Base-by-base conservation (phyloP, 192 early-diverging fungal genomes). In the Phycomyces blakesleeanus region DNA sequence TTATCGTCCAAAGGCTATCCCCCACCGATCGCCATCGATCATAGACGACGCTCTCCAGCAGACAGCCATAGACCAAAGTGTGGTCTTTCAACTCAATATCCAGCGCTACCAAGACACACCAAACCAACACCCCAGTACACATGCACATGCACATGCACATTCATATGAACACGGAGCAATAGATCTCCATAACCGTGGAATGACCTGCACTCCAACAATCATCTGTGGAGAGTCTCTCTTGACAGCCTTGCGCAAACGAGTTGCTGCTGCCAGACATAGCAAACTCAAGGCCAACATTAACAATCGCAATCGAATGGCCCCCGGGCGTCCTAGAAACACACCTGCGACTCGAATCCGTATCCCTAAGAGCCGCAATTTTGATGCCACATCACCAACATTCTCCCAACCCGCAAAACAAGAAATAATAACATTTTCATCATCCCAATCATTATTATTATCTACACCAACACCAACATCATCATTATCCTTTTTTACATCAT, bases 151-250 rank as follows among this genome's bases (percentile, higher is more conserved):
- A 0, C 14, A 21, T 21, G n/a, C 58, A 59, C 14, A 57, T 37
- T 57, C 29, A 57, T 21, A 20, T 59, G 58, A 27, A 41, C 12
- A 44, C 22, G 15, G 39, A 41, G 40, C 12, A 12, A 22, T 20
- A 25, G 22, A 18, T 2, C 38, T 8, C 25, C 5, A 50, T 50
- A 6, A 14, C 2, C 21, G 59, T 37, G 49, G 22, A 15, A 29
- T 61, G 16, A 26, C 24, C 24, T 58, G 56, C 53, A 55, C 41
- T 1, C 42, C 52, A 9, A 61, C 60, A 55, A 34, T 61, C 15
- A 68, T 61, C 44, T 68, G 51, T 27, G 66, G 59, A 3, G 57
- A 68, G 55, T 67, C 65, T 26, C 34, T 67, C 18, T 29, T 68
- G 10, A 55, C 53, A 27, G 66, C 54, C n/a, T 39, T 61, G 39